A percentile compares a stretch with the other conserved stretches of the same genome.
These are phyloP conservation scores for Xerocomus potaroensis DNA, from an alignment of 768 basidiomycete genomes.

Conservation along the genomic window DNA sequence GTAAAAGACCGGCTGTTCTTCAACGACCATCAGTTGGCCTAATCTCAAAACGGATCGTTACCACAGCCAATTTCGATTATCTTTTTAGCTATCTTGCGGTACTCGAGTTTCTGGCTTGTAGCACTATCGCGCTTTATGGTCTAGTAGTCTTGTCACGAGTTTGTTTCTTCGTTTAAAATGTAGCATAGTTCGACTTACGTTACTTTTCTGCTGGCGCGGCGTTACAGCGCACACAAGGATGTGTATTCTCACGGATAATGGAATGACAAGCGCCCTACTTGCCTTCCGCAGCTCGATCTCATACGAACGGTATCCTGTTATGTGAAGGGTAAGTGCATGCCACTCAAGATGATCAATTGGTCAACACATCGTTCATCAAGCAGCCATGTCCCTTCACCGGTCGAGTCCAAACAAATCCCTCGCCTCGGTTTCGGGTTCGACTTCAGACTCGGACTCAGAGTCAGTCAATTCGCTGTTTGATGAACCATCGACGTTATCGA, in stretches of 20 bases:
- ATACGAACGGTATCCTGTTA: background rate
- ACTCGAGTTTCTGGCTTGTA: no score
- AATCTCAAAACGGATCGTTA: background rate
- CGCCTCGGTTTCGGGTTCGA: conserved; percentile 5
- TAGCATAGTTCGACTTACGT: no score
- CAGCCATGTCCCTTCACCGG: conserved; percentile 10
- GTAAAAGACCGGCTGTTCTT: background rate
- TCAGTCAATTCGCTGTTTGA: conserved; percentile 50
- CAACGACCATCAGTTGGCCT: background rate
- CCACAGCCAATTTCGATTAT: no score
- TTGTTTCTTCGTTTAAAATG: no score
- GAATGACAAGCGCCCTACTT: background rate
- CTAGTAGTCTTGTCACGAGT: no score
- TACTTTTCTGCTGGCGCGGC: background rate
- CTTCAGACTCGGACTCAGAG: conserved; percentile 18
- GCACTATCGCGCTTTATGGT: no score
- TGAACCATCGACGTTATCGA: conserved; percentile 25
- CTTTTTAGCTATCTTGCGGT: no score
- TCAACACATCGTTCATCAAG: background rate
- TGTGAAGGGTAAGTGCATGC: conserved; percentile 7
- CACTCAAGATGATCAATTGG: background rate
- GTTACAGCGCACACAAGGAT: background rate
- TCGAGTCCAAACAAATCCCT: background rate
- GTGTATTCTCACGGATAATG: conserved; percentile 20
- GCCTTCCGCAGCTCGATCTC: conserved; percentile 1